Evolutionary conservation across 345 rosid species (phyloP).

Genomic region (Acer campestre): DNA sequence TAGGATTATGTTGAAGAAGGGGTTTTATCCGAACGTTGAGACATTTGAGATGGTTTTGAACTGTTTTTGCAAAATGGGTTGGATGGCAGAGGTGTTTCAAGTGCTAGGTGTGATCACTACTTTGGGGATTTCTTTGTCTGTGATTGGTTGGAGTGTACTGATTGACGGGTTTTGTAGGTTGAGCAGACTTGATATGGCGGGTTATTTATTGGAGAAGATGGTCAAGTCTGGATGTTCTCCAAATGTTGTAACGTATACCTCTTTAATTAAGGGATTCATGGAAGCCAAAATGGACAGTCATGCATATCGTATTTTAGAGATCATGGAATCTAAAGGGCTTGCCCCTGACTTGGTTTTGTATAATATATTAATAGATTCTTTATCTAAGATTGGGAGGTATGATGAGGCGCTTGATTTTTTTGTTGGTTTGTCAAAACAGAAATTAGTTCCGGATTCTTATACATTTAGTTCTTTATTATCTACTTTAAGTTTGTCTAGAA

Average conservation of each 20-base stretch:
- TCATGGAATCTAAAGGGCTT: slow-evolving; percentile 43
- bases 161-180: slow-evolving; percentile 48
- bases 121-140: slow-evolving; percentile 52
- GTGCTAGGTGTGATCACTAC: slow-evolving; percentile 53
- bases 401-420: slow-evolving; percentile 58
- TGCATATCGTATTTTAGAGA: slow-evolving; percentile 44
- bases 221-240: slow-evolving; percentile 53
- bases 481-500: slow-evolving; percentile 40
- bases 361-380: slow-evolving; percentile 60
- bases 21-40: slow-evolving; percentile 60
- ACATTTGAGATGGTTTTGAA: slow-evolving; percentile 58
- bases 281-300: slow-evolving; percentile 45
- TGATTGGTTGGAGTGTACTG: slow-evolving; percentile 55
- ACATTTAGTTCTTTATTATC: slow-evolving; percentile 63
- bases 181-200: slow-evolving; percentile 47
- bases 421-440: slow-evolving; percentile 35
- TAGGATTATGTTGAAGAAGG: slow-evolving; percentile 49
- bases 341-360: slow-evolving; percentile 64
- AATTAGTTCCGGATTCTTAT: slow-evolving; percentile 64
- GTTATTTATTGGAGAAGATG: slow-evolving; percentile 56
- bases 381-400: slow-evolving; percentile 53
- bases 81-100: slow-evolving; percentile 45
- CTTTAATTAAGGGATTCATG: slow-evolving; percentile 59
- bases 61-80: slow-evolving; percentile 48
- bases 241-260: slow-evolving; percentile 62